Conservation (phyloP, 805 yeast genomes). For the Tetrapisispora namnaoensis region DNA sequence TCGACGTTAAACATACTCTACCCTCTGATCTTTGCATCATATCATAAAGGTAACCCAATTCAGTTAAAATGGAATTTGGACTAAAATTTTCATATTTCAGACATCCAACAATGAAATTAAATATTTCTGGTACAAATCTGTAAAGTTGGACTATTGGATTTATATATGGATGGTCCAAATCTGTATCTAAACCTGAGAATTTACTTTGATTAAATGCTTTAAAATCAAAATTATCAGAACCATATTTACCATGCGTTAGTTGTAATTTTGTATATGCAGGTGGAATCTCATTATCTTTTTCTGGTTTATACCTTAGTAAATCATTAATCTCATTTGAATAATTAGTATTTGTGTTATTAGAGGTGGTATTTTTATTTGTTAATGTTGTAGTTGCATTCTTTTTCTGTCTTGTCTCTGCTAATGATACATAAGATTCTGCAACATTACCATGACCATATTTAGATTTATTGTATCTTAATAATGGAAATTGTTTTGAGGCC, state of each 20-base stretch:
- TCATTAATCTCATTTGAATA: constrained; percentile 1
- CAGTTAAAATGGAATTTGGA: constrained; percentile 52
- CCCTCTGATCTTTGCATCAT: constrained; percentile 82
- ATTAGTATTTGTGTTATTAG: constrained; percentile 11
- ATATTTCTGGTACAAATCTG: constrained; percentile 65
- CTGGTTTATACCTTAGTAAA: constrained; percentile 16
- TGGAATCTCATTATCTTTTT: constrained; percentile 42
- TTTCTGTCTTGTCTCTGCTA: constrained; percentile 25
- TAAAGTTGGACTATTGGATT: constrained; percentile 75
- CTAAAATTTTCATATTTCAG: constrained; percentile 44
- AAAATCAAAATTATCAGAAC: constrained; percentile 91
- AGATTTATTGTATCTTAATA: constrained; percentile 45
- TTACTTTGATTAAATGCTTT: constrained; percentile 66
- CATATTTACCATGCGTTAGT: constrained; percentile 78
- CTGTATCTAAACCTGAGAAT: constrained; percentile 83
- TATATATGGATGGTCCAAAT: constrained; percentile 65
- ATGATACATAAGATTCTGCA: constrained; percentile 34
- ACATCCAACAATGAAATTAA: constrained; percentile 49
- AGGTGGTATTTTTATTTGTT: constrained; percentile 3
- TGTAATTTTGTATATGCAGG: constrained; percentile 66
- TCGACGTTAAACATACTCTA: constrained; percentile 69
- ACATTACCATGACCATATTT: constrained; percentile 51
- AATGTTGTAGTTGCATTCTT: not conserved
- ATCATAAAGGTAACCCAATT: constrained; percentile 81
- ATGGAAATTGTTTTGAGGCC: constrained; percentile 27